Base-by-base conservation (phyloP, 106 monocot species). In the Dioscorea alata region DNA sequence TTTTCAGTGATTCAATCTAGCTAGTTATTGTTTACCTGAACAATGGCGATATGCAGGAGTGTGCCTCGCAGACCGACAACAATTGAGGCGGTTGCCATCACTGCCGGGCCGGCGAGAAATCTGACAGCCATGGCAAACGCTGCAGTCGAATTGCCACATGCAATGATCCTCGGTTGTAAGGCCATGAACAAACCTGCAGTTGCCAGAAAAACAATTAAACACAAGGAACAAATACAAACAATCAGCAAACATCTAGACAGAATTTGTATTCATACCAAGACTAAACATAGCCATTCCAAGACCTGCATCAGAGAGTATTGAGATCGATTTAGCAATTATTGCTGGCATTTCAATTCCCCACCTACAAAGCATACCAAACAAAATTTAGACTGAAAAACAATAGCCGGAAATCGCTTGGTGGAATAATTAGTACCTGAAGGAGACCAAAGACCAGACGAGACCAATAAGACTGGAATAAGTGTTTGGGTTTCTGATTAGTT, bases 201-300 rank as follows among this genome's bases (percentile, higher is more conserved):
- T 1, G 8, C 10, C 4, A 33, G 33, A 28, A 52, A 17, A 50
- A 1, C 32, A 50, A 23, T 50, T 48, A 69, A 25, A 32, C 13
- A 6, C 51, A 22, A 70, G 19, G 16, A 13, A 8, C 15, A 60
- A 14, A 23, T 25, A 13, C 49, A 6, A 19, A 5, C 54, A 54
- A 54, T 13, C 15, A 16, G 3, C 9, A 54, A 17, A 19, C 7
- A 54, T 14, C 54, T 18, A 13, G 19, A 14, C 54, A 28, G 28
- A 28, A 28, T 28, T 28, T 28, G 28, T 28, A 28, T 28, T 28
- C 1, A 54, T 59, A 83, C 83, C 83, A 23, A 83, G 70, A 73
- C 83, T 83, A 57, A 83, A 83, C 83, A 83, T 83, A n/a, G 83
- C 83, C 83, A 83, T 78, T 23, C 83, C 83, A 24, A 83, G 78